These are phyloP conservation scores for Colletotrichum godetiae DNA, from an alignment of 2,329 filamentous ascomycete species.

Conservation along the genomic window DNA sequence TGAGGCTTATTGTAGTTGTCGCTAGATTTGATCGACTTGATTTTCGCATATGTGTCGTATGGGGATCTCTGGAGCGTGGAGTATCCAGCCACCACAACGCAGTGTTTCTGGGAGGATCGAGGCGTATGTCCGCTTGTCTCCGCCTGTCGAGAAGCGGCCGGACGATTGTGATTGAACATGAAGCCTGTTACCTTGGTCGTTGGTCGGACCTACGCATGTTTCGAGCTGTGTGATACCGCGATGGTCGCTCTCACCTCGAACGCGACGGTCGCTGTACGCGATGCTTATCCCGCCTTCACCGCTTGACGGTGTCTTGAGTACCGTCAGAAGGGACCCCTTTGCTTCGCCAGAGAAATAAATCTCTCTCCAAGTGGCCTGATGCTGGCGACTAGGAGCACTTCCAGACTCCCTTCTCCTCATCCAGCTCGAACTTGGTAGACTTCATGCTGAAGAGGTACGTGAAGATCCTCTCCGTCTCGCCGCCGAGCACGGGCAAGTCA, in stretches of 20 bases:
- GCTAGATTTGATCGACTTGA: too few relatives aligned
- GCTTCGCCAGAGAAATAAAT: neutral
- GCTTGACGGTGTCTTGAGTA: neutral
- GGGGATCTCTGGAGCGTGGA: neutral
- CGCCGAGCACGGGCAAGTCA: slow-evolving; percentile 58
- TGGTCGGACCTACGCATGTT: neutral
- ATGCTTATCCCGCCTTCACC: neutral
- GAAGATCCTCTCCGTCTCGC: slow-evolving; percentile 59
- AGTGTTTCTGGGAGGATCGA: neutral
- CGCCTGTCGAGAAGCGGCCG: neutral
- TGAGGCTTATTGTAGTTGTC: neutral
- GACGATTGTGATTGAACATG: neutral
- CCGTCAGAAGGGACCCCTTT: neutral
- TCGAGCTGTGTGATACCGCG: neutral
- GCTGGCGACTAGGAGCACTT: neutral
- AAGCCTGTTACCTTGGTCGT: neutral
- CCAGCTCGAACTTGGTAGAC: neutral
- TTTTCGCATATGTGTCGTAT: neutral
- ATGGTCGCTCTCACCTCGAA: neutral
- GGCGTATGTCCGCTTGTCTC: neutral
- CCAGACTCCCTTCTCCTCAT: neutral
- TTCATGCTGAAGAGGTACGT: slow-evolving; percentile 60
- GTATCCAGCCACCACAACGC: neutral
- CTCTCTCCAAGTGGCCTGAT: neutral
- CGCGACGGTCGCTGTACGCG: too few relatives aligned